Evolutionary conservation across 345 rosid genomes (phyloP).

Genomic region (Euphorbia lathyris): DNA sequence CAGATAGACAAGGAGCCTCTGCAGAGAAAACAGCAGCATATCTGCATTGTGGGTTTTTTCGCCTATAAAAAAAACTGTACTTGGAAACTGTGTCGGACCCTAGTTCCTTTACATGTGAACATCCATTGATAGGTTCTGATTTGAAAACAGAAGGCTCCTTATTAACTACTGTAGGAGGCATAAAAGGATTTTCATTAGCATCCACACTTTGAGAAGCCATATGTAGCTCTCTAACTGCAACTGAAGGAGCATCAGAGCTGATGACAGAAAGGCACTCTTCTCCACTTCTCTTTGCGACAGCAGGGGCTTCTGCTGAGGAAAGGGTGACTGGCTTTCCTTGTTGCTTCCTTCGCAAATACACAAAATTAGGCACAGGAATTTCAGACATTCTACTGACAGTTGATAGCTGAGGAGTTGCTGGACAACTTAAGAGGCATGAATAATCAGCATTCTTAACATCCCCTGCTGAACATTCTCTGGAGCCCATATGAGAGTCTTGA

Average conservation of each 20-base stretch:
- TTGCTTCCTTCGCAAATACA: conserved; percentile 52
- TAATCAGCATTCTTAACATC: conserved; percentile 32
- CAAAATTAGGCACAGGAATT: conserved; percentile 31
- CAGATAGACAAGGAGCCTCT: conserved; percentile 36
- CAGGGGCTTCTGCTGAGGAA: conserved; percentile 29
- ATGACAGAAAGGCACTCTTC: conserved; percentile 33
- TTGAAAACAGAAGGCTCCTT: conserved; percentile 21
- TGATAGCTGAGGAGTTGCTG: conserved; percentile 39
- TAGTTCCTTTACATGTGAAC: conserved; percentile 23
- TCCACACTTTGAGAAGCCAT: conserved; percentile 22
- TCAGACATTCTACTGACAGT: conserved; percentile 39
- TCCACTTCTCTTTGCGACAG: conserved; percentile 36
- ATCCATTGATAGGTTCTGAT: conserved; percentile 23
- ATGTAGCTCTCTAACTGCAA: conserved; percentile 30
- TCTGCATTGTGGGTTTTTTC: conserved; percentile 44
- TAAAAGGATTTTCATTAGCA: conserved; percentile 19
- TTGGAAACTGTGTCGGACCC: conserved; percentile 34
- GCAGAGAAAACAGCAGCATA: conserved; percentile 32
- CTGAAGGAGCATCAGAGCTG: conserved; percentile 40
- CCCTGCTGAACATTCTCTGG: too few relatives aligned
- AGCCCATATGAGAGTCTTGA: conserved; percentile 34
- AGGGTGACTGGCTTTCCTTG: conserved; percentile 22
- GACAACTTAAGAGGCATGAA: conserved; percentile 31
- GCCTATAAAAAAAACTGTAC: conserved; percentile 37
- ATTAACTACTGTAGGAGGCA: conserved; percentile 19